Evolutionary conservation across 257 asterid genomes (phyloP).

Genomic region (Solanum lignicaule): DNA sequence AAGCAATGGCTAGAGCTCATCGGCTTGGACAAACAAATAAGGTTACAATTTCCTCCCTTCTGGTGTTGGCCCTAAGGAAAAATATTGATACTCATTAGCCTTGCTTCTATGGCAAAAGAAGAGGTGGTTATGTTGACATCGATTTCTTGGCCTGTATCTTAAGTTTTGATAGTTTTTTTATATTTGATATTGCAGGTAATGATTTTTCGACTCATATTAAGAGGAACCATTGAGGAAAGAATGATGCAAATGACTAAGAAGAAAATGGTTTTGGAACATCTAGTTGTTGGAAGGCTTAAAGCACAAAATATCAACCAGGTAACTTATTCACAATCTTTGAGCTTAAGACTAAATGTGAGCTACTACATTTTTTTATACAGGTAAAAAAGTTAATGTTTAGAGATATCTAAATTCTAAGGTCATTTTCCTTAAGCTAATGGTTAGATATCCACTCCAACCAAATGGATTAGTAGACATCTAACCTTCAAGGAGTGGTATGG

Average conservation of each 20-base stretch:
- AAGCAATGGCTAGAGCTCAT: slow-evolving; percentile 99
- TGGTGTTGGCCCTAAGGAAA: not conserved
- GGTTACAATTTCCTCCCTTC: slow-evolving; percentile 26
- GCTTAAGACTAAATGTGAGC: not conserved
- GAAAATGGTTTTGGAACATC: slow-evolving; percentile 97
- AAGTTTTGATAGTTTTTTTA: not conserved
- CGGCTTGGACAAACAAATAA: slow-evolving; percentile 99
- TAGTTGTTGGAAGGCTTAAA: slow-evolving; percentile 95
- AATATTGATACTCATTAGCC: slow-evolving; percentile 6
- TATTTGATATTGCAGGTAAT: slow-evolving; percentile 54
- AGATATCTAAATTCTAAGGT: not conserved
- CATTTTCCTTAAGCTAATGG: not conserved
- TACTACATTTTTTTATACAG: not conserved
- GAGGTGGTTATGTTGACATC: not conserved
- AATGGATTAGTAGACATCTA: not conserved
- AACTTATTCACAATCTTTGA: not conserved
- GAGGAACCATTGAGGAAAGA: slow-evolving; percentile 98
- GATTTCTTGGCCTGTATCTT: slow-evolving; percentile 7
- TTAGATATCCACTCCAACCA: not conserved
- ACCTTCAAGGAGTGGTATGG: not conserved
- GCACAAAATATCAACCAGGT: slow-evolving; percentile 96
- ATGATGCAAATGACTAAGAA: slow-evolving; percentile 99
- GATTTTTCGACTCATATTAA: slow-evolving; percentile 78
- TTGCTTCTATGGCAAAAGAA: not conserved
- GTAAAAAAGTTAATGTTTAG: not conserved